These are phyloP conservation scores for Pyrus hybrid DNA, from an alignment of 331 rosid genomes.

Conservation along the genomic window DNA sequence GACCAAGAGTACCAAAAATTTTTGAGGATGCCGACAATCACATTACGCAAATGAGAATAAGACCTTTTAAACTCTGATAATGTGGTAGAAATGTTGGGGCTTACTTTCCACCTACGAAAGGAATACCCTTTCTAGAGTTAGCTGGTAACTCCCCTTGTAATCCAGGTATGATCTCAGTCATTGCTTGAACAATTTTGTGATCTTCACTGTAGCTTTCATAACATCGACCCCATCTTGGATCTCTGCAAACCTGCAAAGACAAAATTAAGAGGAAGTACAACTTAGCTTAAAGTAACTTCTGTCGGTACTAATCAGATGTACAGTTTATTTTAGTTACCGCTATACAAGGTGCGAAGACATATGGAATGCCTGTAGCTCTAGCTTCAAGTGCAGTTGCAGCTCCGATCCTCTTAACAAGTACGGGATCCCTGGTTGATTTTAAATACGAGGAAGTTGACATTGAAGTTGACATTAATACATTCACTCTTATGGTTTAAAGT, in stretches of 20 bases:
- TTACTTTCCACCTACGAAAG: slow-evolving; percentile 56
- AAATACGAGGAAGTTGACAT: not conserved
- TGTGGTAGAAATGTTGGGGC: too few species aligned
- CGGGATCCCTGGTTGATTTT: slow-evolving; percentile 44
- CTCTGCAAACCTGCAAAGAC: slow-evolving; percentile 53
- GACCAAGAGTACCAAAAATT: not conserved
- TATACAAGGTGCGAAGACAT: slow-evolving; percentile 59
- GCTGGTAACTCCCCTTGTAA: slow-evolving; percentile 57
- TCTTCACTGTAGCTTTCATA: slow-evolving; percentile 72
- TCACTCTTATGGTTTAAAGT: not conserved
- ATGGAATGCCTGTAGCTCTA: slow-evolving; percentile 69
- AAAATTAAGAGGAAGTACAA: not conserved
- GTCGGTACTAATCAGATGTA: not conserved
- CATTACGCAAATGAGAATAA: not conserved
- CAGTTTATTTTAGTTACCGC: slow-evolving; percentile 22
- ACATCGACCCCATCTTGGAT: slow-evolving; percentile 79
- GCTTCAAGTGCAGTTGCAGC: slow-evolving; percentile 73
- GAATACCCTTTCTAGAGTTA: slow-evolving; percentile 39
- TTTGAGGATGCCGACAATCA: fast-evolving
- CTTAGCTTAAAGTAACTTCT: not conserved
- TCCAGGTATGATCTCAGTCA: slow-evolving; percentile 59
- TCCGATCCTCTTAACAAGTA: slow-evolving; percentile 51
- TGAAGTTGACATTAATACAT: too few species aligned
- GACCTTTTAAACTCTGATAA: not conserved
- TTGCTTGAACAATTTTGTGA: slow-evolving; percentile 39